Percentiles rank a stretch among this genome's conserved stretches.
Conservation (phyloP, 2,329 filamentous ascomycete species). For the Beauveria scarabaeidicola region DNA sequence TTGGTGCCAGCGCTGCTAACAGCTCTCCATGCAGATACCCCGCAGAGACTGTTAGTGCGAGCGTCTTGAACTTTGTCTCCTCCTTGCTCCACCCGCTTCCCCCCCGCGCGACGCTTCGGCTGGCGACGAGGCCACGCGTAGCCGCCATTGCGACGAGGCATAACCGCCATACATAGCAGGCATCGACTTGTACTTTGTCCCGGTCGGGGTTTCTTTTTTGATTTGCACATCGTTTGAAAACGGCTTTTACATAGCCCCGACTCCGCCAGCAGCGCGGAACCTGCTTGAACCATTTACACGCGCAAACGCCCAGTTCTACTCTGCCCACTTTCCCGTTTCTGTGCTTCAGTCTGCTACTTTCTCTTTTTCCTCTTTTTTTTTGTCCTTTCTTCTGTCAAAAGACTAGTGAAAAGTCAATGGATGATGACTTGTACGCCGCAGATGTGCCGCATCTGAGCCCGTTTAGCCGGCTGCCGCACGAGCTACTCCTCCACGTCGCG, state of each 20-base stretch:
- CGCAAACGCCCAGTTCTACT: neutral
- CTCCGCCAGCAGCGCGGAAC: neutral
- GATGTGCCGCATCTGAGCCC: slow-evolving; percentile 1
- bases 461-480: slow-evolving; percentile 24
- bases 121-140: neutral
- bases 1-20: neutral
- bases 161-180: neutral
- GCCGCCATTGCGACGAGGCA: neutral
- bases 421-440: neutral
- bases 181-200: neutral
- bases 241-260: neutral
- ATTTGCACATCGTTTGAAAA: neutral
- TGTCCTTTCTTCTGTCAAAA: neutral
- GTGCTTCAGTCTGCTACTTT: neutral
- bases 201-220: no score
- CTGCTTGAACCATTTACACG: neutral
- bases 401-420: neutral
- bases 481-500: slow-evolving; percentile 36
- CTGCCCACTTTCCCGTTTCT: neutral
- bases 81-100: neutral
- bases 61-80: no score
- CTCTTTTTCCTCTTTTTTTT: neutral
- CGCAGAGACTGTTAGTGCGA: neutral
- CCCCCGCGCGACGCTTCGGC: neutral
- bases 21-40: neutral